Evolutionary conservation across 2,329 filamentous ascomycete genomes (phyloP), one percentile per base, ranked within the genome.

Genomic region (Neofusicoccum umdonicola): DNA sequence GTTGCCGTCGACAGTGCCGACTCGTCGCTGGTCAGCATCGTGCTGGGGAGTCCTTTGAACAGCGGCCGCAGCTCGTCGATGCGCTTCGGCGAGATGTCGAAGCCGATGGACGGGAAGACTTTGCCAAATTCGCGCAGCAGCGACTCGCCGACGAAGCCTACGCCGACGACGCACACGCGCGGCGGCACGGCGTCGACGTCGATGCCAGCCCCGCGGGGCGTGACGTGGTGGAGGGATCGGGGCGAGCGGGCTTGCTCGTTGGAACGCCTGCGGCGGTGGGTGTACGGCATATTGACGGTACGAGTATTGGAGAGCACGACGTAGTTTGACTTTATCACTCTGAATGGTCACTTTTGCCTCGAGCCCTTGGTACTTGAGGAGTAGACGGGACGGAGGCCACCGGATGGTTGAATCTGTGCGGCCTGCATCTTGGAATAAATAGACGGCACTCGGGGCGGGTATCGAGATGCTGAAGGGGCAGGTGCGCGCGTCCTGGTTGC

Each of bases 101-200:
- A 71, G n/a, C 79, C 83, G 44, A 85, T 71, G 5, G 83, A 77
- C 15, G 73, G 67, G 67, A 78, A 82, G 15, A 72, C 69, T 2
- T 66, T 71, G 9, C 78, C 76, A 65, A 85, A 85, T 15, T 73
- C 75, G 5, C 74, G 70, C 45, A 83, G 78, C 12, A 85, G 80
- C 65, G 84, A 81, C 63, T 78, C 77, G 7, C 83, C 83, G 4
- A 85, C 82, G 69, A 84, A 85, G 45, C 83, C 83, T 15, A 84
- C 81, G 3, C 83, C 83, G 31, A 85, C 80, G 37, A 85, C 76
- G 60, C 81, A 82, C 3, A 84, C 78, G 57, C 42, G 39, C 50
- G 57, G 64, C 31, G 42, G 19, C 19, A 9, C 22, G 22, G 39
- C 61, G 4, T 31, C 11, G 31, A 60, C 15, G 8, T 65, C 45